Percentiles rank a stretch among this genome's conserved stretches.
phyloP scores from a whole-genome alignment of 2,329 filamentous ascomycete species.

The Colletotrichum viniferum region DNA sequence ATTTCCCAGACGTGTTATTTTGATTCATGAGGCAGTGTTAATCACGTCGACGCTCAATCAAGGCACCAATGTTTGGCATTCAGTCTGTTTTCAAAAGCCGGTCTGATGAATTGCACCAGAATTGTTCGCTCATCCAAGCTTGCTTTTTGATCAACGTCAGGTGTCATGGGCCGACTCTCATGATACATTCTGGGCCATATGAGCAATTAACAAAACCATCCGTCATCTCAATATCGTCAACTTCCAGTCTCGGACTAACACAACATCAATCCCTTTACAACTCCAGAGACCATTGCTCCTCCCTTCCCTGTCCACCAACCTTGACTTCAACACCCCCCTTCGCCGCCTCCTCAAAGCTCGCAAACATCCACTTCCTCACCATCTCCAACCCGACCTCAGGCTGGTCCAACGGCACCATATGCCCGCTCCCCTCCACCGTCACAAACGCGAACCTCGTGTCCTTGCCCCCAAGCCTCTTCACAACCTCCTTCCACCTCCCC shows the following conservation, averaged over 20 bases:
- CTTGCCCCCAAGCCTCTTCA: neutral
- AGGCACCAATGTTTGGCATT: too few relatives aligned
- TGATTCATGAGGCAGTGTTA: too few relatives aligned
- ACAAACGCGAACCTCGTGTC: conserved; percentile 25
- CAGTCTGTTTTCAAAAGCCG: too few relatives aligned
- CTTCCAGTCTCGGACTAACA: neutral
- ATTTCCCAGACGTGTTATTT: too few relatives aligned
- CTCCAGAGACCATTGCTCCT: neutral
- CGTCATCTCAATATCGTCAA: neutral
- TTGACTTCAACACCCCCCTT: neutral
- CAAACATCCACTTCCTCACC: conserved; percentile 22
- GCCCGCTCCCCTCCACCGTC: conserved; percentile 41
- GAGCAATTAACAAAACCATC: neutral
- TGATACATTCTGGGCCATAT: neutral
- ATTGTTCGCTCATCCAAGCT: accelerated
- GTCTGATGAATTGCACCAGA: too few relatives aligned
- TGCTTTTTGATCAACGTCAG: neutral
- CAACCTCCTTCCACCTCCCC: conserved; percentile 12
- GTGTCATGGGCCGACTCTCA: neutral
- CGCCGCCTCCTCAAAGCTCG: neutral
- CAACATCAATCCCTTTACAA: neutral
- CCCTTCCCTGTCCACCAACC: neutral
- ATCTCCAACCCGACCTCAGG: conserved; percentile 21
- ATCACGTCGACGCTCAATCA: too few relatives aligned
- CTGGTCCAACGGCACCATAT: conserved; percentile 37